Conservation (phyloP, 345 rosid species). For the Murraya paniculata region DNA sequence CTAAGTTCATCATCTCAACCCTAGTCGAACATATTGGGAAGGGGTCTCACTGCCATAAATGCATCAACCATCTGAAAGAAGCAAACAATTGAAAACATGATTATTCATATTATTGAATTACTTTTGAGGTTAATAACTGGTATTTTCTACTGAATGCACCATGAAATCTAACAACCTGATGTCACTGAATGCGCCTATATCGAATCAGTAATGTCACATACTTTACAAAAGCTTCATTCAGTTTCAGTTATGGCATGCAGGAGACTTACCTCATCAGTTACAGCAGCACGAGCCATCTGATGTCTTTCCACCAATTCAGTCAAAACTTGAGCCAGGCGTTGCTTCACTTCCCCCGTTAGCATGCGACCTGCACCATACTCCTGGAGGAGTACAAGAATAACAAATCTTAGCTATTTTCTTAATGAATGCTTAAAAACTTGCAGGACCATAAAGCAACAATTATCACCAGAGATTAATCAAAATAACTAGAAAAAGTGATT, state of each 20-base stretch:
- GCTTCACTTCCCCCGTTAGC: slow-evolving; percentile 84
- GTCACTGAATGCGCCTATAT: not conserved
- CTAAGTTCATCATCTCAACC: not conserved
- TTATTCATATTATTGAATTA: not conserved
- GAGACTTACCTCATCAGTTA: slow-evolving; percentile 69
- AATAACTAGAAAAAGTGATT: not conserved
- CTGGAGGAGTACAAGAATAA: slow-evolving; percentile 26
- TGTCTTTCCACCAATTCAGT: slow-evolving; percentile 83
- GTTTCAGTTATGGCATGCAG: not conserved
- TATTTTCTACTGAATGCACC: not conserved
- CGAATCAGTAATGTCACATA: not conserved
- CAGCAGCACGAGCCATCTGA: slow-evolving; percentile 70
- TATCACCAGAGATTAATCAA: not conserved
- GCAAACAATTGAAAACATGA: not conserved
- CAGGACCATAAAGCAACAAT: not conserved
- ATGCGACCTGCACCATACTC: slow-evolving; percentile 85
- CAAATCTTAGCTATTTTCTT: not conserved
- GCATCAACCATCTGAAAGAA: slow-evolving; percentile 84
- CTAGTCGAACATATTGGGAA: slow-evolving; percentile 78
- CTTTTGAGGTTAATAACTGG: not conserved
- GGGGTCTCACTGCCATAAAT: slow-evolving; percentile 89
- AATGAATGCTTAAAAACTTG: not conserved
- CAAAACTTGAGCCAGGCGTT: slow-evolving; percentile 60
- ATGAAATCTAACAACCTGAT: not conserved
- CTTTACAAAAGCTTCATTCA: not conserved